Conservation (phyloP, 129 eudicot genomes). For the Tagetes patula region DNA sequence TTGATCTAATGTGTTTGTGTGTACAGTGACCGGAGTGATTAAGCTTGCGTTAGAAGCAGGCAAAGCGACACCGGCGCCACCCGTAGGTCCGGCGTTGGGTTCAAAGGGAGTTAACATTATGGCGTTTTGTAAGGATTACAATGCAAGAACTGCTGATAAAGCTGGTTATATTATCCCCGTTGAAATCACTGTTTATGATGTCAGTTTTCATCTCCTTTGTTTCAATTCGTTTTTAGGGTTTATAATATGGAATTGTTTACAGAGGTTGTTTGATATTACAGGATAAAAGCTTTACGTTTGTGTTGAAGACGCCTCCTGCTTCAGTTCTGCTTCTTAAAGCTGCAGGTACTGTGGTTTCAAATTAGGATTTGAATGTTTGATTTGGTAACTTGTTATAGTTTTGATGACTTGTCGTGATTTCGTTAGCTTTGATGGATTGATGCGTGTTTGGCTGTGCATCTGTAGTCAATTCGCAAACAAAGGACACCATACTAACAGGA, state of each 20-base stretch:
- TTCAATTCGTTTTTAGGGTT: background rate
- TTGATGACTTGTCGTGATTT: background rate
- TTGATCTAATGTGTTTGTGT: background rate
- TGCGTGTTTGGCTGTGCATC: too few relatives aligned
- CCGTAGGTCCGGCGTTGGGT: conserved; percentile 97
- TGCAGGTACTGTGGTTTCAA: conserved; percentile 58
- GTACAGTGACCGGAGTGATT: conserved; percentile 77
- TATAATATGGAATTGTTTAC: background rate
- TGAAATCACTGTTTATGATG: conserved; percentile 94
- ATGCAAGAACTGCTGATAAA: conserved; percentile 96
- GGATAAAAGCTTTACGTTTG: conserved; percentile 95
- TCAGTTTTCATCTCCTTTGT: conserved; percentile 24
- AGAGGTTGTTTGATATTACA: conserved; percentile 31
- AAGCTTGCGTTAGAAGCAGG: conserved; percentile 98
- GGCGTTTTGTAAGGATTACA: conserved; percentile 97
- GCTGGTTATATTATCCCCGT: conserved; percentile 92
- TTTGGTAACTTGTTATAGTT: background rate
- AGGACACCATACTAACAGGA: too few relatives aligned
- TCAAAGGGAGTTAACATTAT: conserved; percentile 94
- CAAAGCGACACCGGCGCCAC: conserved; percentile 97
- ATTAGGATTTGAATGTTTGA: background rate
- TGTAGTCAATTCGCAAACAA: too few relatives aligned
- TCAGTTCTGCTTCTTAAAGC: conserved; percentile 93
- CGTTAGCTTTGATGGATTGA: too few relatives aligned
- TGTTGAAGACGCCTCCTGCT: conserved; percentile 99